Evolutionary conservation across 345 rosid genomes (phyloP), one percentile per base, ranked within the genome.

Genomic region (Arabis hirsuta): DNA sequence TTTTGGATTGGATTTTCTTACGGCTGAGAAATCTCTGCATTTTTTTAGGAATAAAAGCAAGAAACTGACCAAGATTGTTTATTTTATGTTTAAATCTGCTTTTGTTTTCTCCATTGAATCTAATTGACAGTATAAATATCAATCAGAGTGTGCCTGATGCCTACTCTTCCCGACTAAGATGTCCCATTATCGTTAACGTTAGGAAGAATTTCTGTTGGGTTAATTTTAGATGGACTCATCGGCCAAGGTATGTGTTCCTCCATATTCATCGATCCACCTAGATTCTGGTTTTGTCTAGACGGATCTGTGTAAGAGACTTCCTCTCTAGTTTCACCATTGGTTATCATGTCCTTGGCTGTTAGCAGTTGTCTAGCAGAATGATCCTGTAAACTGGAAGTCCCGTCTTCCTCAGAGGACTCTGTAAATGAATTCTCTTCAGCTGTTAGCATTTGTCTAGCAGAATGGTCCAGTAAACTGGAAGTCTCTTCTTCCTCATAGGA

Each of bases 241-340:
- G 67, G 55, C 78, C 48, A 42, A 67, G 73, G 78, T 59, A 67
- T 59, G 67, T 59, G 48, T 27, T 76, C 74, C 79, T 62, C 69
- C 65, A 16, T 46, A 45, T 44, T 7, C 50, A 53, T 12, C 19
- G 64, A 45, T 44, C 54, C 72, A 57, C 46, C 29, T 58, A 58
- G 64, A 43, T 74, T 27, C 20, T 62, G 69, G 27, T 62, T 10
- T 38, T 55, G 31, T 11, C 9, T 44, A 29, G 45, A 62, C 14
- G 47, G 11, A 26, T 55, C 12, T 20, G 32, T 38, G 65, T 55
- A 26, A 55, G 60, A 55, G 65, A 20, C 59, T 46, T 55, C 12
- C 3, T n/a, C 54, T 41, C 26, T 51, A 63, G 45, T 39, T 63
- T 47, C 71, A 55, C 55, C 79, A 0, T 68, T 65, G 4, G 62